Conservation (phyloP, 306 rosid genomes). For the Abrus precatorius region DNA sequence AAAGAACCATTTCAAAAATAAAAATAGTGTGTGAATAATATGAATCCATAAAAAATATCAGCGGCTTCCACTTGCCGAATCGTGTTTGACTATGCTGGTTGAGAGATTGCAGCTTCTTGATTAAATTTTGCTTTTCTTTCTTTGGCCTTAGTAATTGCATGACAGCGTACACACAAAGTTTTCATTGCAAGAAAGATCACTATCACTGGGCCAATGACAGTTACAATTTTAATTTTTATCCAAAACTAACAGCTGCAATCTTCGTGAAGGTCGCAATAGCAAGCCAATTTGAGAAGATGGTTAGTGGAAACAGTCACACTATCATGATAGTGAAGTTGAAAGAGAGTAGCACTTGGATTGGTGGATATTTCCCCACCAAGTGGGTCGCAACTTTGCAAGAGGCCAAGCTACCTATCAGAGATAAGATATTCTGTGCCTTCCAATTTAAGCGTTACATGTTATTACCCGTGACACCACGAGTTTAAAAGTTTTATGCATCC, state of each 20-base stretch:
- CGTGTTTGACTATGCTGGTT: not conserved
- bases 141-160: not conserved
- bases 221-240: slow-evolving; percentile 19
- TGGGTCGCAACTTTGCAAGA: not conserved
- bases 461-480: slow-evolving; percentile 13
- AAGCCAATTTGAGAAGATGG: slow-evolving; percentile 2
- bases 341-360: slow-evolving; percentile 32
- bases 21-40: too few relatives aligned
- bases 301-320: not conserved
- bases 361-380: slow-evolving; percentile 21
- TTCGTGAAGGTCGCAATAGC: slow-evolving; percentile 21
- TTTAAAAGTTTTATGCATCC: not conserved
- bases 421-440: not conserved
- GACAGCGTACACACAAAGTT: not conserved
- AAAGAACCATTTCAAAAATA: too few relatives aligned
- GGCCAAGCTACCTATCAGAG: not conserved
- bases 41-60: too few relatives aligned
- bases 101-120: slow-evolving; percentile 29
- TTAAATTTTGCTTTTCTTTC: not conserved
- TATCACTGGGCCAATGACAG: not conserved
- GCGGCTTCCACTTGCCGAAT: too few relatives aligned
- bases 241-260: slow-evolving; percentile 20
- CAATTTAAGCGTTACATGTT: not conserved
- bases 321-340: slow-evolving; percentile 39
- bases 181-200: slow-evolving; percentile 24